Conservation (phyloP, 768 basidiomycete genomes). For the Podaxis pistillaris region DNA sequence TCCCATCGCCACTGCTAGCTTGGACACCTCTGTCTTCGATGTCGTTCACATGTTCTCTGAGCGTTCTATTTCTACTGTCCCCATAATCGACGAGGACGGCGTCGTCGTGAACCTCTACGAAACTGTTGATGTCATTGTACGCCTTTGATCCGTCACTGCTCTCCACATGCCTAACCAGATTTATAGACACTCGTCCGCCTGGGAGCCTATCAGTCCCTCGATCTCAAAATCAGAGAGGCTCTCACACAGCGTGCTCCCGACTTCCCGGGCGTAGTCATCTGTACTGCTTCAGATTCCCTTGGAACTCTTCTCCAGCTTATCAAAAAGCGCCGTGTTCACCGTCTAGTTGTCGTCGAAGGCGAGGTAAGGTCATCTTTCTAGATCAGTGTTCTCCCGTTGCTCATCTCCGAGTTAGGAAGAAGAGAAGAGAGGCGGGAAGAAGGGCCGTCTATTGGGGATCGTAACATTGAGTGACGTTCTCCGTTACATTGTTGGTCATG, state of each 20-base stretch:
- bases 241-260: constrained; percentile 89
- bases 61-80: constrained; percentile 93
- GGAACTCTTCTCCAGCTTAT: constrained; percentile 88
- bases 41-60: constrained; percentile 99
- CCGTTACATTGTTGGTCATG: constrained; percentile 73
- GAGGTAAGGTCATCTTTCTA: constrained; percentile 49
- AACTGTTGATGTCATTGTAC: constrained; percentile 97
- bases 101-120: constrained; percentile 96
- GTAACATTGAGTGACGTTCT: constrained; percentile 89
- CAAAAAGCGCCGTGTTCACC: constrained; percentile 90
- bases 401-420: constrained; percentile 54
- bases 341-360: constrained; percentile 93
- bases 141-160: constrained; percentile 28
- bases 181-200: constrained; percentile 87
- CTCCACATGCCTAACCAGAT: constrained; percentile 9
- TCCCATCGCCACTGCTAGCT: constrained; percentile 89
- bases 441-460: constrained; percentile 80
- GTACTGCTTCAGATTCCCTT: constrained; percentile 88
- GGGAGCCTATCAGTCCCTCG: constrained; percentile 94
- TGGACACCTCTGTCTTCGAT: constrained; percentile 92
- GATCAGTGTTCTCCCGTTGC: constrained; percentile 1
- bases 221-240: constrained; percentile 90
- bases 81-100: constrained; percentile 90
- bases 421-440: constrained; percentile 75
- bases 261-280: constrained; percentile 96